A percentile compares a stretch with the other conserved stretches of the same genome.
These are phyloP conservation scores for Mycena indigotica DNA, from an alignment of 768 basidiomycete species.

Conservation along the genomic window DNA sequence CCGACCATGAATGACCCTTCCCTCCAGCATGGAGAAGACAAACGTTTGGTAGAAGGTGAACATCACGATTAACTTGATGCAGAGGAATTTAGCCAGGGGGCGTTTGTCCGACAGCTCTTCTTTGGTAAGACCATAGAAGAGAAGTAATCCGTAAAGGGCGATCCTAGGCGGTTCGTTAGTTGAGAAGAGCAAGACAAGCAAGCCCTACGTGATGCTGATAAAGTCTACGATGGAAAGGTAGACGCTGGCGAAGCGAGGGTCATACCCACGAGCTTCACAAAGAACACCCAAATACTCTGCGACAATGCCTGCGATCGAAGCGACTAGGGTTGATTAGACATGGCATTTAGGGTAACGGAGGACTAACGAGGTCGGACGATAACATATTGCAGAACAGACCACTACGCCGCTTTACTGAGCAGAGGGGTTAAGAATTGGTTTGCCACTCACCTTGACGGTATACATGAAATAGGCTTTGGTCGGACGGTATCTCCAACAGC, in stretches of 20 bases:
- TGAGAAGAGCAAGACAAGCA: neutral
- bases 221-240: conserved; percentile 77
- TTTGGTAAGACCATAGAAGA: conserved; percentile 81
- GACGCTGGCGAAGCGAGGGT: conserved; percentile 61
- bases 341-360: neutral
- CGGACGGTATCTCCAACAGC: conserved; percentile 80
- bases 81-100: conserved; percentile 83
- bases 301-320: conserved; percentile 78
- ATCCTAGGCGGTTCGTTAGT: conserved; percentile 44
- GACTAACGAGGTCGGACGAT: conserved; percentile 53
- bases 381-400: conserved; percentile 89
- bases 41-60: conserved; percentile 89
- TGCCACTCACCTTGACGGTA: conserved; percentile 65
- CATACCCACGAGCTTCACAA: conserved; percentile 64
- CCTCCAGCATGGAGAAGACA: conserved; percentile 66
- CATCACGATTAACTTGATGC: conserved; percentile 87
- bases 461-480: conserved; percentile 92
- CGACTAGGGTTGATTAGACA: conserved; percentile 27
- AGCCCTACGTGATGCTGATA: conserved; percentile 72
- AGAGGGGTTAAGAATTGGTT: conserved; percentile 1
- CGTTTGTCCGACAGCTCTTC: conserved; percentile 74
- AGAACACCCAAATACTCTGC: conserved; percentile 69
- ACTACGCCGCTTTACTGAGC: conserved; percentile 41
- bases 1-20: conserved; percentile 69
- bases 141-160: conserved; percentile 81